Evolutionary conservation across 345 rosid species (phyloP).

Genomic region (Melaleuca alternifolia): DNA sequence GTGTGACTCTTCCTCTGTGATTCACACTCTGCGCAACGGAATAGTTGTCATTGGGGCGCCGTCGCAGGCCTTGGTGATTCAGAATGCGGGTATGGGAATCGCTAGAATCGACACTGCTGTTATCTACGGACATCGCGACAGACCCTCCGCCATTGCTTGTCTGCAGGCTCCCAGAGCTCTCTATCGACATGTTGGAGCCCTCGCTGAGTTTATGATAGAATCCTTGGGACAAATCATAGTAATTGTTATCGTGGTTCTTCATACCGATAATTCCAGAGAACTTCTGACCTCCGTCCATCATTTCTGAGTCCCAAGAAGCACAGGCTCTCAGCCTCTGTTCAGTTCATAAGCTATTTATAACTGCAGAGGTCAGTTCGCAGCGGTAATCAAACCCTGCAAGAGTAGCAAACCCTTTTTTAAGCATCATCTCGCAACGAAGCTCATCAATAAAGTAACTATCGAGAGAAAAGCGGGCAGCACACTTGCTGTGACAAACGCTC

Average conservation of each 20-base stretch:
- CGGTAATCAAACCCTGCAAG: not conserved
- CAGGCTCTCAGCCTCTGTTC: not conserved
- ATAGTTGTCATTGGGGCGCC: slow-evolving; percentile 22
- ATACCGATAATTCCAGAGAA: slow-evolving; percentile 25
- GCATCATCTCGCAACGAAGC: not conserved
- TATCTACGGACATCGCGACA: slow-evolving; percentile 30
- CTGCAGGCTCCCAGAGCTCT: slow-evolving; percentile 30
- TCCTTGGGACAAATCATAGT: slow-evolving; percentile 26
- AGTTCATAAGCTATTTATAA: not conserved
- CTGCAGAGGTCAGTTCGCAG: not conserved
- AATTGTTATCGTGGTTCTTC: slow-evolving; percentile 17
- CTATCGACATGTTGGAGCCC: slow-evolving; percentile 36
- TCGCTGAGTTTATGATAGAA: slow-evolving; percentile 31
- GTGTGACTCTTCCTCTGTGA: slow-evolving; percentile 18
- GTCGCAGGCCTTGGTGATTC: slow-evolving; percentile 30
- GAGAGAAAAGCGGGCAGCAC: not conserved
- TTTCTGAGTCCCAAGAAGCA: not conserved
- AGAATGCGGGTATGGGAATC: slow-evolving; percentile 36
- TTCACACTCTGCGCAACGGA: slow-evolving; percentile 18
- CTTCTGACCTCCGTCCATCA: slow-evolving; percentile 32
- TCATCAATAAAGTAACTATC: not conserved
- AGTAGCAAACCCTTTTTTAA: not conserved
- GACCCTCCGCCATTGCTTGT: slow-evolving; percentile 37
- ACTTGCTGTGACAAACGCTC: not conserved
- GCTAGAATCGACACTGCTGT: slow-evolving; percentile 34